These are phyloP conservation scores for Fusarium anthophilum DNA, from an alignment of 2,329 filamentous ascomycete genomes.

Conservation along the genomic window DNA sequence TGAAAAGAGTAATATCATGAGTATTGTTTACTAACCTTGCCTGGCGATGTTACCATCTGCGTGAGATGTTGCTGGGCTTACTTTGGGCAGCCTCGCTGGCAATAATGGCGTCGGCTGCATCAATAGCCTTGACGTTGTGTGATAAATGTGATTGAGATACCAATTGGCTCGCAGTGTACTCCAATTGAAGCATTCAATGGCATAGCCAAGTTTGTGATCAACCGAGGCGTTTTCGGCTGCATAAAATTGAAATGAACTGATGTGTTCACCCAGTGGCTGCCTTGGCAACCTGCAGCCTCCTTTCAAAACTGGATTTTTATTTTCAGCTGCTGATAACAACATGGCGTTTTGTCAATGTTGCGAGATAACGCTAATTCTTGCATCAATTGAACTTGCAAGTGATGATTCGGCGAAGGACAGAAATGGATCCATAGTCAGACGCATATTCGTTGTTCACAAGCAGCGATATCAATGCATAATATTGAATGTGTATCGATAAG, in stretches of 20 bases:
- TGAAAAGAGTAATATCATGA: background rate
- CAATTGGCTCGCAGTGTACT: background rate
- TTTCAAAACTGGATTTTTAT: no score
- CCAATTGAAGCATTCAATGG: background rate
- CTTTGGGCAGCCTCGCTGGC: background rate
- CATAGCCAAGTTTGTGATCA: background rate
- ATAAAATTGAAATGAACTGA: background rate
- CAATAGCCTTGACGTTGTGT: background rate
- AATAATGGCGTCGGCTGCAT: background rate
- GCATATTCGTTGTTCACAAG: background rate
- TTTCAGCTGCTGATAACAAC: background rate
- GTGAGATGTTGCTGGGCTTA: background rate
- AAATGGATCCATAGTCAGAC: background rate
- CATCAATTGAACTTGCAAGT: background rate
- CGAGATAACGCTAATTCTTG: background rate
- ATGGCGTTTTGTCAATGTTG: background rate
- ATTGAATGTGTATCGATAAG: background rate
- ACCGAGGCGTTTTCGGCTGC: background rate
- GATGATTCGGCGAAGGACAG: background rate
- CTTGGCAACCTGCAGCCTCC: background rate
- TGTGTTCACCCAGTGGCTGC: background rate
- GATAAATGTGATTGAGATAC: background rate
- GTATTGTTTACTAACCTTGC: background rate
- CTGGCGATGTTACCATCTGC: background rate
- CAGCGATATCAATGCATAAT: background rate